phyloP scores from a whole-genome alignment of 306 rosid genomes.

The Boehmeria nivea region DNA sequence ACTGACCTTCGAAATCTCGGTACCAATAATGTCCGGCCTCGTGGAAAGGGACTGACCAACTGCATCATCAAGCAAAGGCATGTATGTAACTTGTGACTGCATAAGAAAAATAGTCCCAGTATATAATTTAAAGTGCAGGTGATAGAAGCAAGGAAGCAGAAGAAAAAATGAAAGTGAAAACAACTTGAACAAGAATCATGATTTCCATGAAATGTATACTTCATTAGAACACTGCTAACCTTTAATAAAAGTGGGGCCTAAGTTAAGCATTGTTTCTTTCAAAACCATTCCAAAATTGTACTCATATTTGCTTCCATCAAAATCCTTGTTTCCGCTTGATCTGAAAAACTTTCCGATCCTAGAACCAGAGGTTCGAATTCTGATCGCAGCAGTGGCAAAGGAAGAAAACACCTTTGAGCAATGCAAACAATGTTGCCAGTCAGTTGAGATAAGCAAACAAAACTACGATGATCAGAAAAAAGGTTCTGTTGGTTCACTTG shows the following conservation, averaged over 20 bases:
- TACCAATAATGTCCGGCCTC: constrained; percentile 93
- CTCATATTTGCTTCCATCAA: constrained; percentile 46
- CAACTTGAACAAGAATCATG: too few relatives aligned
- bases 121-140: constrained; percentile 23
- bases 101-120: constrained; percentile 27
- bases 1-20: constrained; percentile 87
- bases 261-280: constrained; percentile 79
- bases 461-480: neutral
- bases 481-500: neutral
- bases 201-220: constrained; percentile 3
- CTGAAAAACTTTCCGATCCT: constrained; percentile 41
- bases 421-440: constrained; percentile 20
- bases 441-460: neutral
- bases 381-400: constrained; percentile 69
- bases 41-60: constrained; percentile 98
- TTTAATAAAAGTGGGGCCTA: constrained; percentile 95
- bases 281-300: constrained; percentile 68
- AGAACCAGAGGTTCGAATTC: constrained; percentile 56
- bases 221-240: constrained; percentile 44
- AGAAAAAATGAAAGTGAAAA: neutral
- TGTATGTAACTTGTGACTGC: constrained; percentile 46
- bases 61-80: constrained; percentile 68
- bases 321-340: constrained; percentile 33
- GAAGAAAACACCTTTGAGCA: constrained; percentile 78
- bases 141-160: constrained; percentile 15